These are phyloP conservation scores for Tetrahymena thermophila DNA, from an alignment of 73 alveolate genomes.

Conservation along the genomic window DNA sequence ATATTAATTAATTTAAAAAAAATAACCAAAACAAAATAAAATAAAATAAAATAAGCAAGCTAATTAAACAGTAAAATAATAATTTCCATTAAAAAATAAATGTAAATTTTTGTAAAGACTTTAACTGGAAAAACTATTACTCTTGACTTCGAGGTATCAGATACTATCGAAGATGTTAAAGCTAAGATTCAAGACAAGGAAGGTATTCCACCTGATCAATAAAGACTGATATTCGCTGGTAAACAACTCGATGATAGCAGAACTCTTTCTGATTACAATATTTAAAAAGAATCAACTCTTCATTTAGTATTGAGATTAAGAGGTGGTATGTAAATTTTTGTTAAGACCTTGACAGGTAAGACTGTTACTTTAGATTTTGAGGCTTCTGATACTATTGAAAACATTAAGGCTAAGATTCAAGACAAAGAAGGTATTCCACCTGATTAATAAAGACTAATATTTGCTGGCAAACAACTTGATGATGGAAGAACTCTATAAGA, in stretches of 20 bases:
- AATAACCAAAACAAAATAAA: no score
- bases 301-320: conserved; percentile 24
- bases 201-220: conserved; percentile 38
- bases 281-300: conserved; percentile 38
- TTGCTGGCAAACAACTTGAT: conserved; percentile 11
- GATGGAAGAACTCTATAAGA: conserved; percentile 7
- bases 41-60: no score
- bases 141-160: conserved; percentile 31
- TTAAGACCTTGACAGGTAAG: conserved; percentile 15
- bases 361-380: conserved; percentile 4
- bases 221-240: conserved; percentile 46
- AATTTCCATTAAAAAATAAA: not conserved
- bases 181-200: conserved; percentile 30
- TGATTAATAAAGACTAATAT: conserved; percentile 13
- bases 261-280: conserved; percentile 39
- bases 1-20: no score
- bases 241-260: conserved; percentile 25
- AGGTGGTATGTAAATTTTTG: conserved; percentile 35
- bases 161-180: conserved; percentile 30
- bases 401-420: not conserved
- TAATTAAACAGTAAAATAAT: no score
- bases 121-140: conserved; percentile 32
- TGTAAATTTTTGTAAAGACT: conserved; percentile 9
- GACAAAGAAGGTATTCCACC: conserved; percentile 25
- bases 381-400: conserved; percentile 14